Conservation (phyloP, 2,329 filamentous ascomycete species). For the Penicillium sp. region DNA sequence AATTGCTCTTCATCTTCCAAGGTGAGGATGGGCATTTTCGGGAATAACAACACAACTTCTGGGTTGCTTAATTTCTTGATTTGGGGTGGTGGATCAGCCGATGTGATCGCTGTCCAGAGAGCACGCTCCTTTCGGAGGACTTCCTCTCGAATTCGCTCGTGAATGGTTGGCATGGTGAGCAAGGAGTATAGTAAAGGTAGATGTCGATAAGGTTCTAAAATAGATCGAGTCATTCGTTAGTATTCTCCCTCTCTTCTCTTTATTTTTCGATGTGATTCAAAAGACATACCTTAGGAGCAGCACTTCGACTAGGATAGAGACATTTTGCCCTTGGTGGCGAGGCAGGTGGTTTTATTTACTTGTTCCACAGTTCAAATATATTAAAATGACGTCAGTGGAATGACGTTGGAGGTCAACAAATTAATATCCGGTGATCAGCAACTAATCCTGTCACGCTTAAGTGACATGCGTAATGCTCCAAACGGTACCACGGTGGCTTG, state of each 20-base stretch:
- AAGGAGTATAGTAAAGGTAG: neutral
- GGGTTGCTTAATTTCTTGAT: constrained; percentile 33
- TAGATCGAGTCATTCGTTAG: neutral
- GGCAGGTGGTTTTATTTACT: constrained; percentile 10
- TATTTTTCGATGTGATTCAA: neutral
- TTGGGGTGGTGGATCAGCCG: constrained; percentile 36
- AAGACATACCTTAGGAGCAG: neutral
- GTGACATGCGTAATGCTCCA: constrained; percentile 27
- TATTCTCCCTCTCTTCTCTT: neutral
- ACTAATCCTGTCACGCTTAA: neutral
- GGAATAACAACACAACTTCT: constrained; percentile 35
- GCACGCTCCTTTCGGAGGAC: constrained; percentile 35
- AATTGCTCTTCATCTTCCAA: constrained; percentile 30
- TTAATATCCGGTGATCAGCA: constrained; percentile 2
- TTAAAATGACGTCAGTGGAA: constrained; percentile 22
- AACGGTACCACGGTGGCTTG: constrained; percentile 21
- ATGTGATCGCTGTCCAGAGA: constrained; percentile 41
- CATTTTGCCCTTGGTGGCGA: neutral
- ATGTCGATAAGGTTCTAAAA: neutral
- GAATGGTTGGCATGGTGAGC: constrained; percentile 34
- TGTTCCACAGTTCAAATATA: neutral
- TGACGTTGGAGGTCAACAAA: constrained; percentile 10
- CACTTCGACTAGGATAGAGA: neutral
- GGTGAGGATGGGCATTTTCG: constrained; percentile 32
- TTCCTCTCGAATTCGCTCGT: constrained; percentile 39